Conservation (phyloP, 2,329 filamentous ascomycete genomes). For the Epichloe sylvatica region DNA sequence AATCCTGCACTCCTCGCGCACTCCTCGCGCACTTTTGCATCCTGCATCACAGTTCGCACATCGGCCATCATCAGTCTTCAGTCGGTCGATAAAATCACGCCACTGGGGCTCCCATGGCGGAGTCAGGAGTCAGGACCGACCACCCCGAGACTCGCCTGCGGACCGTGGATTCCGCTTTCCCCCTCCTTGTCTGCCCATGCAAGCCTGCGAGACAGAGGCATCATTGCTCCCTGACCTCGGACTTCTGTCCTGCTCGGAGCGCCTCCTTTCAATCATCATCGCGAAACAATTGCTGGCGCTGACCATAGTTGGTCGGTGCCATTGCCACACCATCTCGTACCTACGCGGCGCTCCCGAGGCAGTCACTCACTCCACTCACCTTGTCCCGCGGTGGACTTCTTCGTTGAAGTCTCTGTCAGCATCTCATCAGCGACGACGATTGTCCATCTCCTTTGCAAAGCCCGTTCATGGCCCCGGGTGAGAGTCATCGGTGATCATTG, state of each 20-base stretch:
- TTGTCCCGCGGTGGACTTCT: background rate
- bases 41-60: background rate
- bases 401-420: background rate
- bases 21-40: background rate
- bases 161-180: background rate
- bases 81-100: conserved; percentile 1
- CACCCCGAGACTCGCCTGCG: background rate
- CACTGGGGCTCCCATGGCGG: conserved; percentile 1
- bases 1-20: too few species aligned
- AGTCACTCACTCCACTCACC: background rate
- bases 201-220: background rate
- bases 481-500: conserved; percentile 25
- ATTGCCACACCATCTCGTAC: background rate
- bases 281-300: background rate
- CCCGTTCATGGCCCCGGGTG: conserved; percentile 6
- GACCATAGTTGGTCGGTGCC: background rate
- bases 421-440: background rate
- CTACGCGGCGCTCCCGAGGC: background rate
- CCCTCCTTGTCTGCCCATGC: background rate
- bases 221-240: background rate
- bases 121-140: background rate
- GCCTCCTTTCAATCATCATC: background rate
- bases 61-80: background rate
- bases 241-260: background rate
- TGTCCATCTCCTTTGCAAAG: background rate